Evolutionary conservation across 1,139 yeast species (phyloP), one percentile per base, ranked within the genome.

Genomic region (Pichia sorboxylosa): DNA sequence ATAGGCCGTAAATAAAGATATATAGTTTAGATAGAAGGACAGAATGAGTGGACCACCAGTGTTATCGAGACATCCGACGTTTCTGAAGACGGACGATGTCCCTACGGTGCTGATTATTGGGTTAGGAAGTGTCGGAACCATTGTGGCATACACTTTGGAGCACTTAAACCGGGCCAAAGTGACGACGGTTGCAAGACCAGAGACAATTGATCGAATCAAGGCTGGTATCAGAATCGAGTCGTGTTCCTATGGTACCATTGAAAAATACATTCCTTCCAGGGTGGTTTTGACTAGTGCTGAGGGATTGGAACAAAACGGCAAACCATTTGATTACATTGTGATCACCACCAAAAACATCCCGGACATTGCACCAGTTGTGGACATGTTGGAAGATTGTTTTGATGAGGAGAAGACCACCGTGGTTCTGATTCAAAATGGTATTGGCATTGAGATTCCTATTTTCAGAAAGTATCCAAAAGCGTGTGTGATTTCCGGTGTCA

Each of bases 341-440:
- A 66, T 81, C 26, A 64, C 83, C 31, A 76, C 83, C 28, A 81
- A 81, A 49, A 79, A 76, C 44, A 63, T 78, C 16, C 92, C 92
- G 5, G 92, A 80, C 46, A 54, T 71, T 3, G 60, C 65, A 36
- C 57, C 58, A 32, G 63, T 77, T 33, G 82, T 73, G 43, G 73
- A 75, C 17, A 55, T 78, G 29, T 64, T 78, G 34, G 61, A 54
- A 15, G 74, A 78, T 3, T 80, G 74, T 2, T 69, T 75, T 17
- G 52, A 62, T 7, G 47, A 57, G 4, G 58, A 53, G 6, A 23
- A 23, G 25, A 64, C 82, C 4, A 61, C 68, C 6, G 68, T 81
- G 35, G 69, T 78, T 3, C 61, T 80, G 39, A 53, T 78, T 31
- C 90, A 80, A 55, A 80, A 80, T 48, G 92, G 92, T 5, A 61